phyloP scores from a whole-genome alignment of 164 flowering plant species.

The Liquidambar formosana region DNA sequence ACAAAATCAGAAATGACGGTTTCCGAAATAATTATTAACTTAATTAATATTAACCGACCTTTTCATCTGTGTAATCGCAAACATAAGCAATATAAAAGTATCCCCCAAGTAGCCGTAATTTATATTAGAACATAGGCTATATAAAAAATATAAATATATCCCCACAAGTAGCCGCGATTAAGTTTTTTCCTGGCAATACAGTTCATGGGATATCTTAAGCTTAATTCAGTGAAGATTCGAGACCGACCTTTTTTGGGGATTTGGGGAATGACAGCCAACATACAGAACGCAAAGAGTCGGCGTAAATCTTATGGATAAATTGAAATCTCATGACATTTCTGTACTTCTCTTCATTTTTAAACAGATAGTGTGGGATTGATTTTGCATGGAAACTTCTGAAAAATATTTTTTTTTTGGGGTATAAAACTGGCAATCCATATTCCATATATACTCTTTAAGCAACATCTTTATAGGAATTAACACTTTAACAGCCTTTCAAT shows the following conservation, averaged over 20 bases:
- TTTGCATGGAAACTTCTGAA: neutral
- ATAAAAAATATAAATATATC: slow-evolving; percentile 7
- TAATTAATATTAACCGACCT: slow-evolving; percentile 26
- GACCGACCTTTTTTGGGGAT: slow-evolving; percentile 42
- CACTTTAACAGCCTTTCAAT: neutral
- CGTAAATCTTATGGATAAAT: slow-evolving; percentile 11
- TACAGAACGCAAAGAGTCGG: slow-evolving; percentile 46
- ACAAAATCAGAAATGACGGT: slow-evolving; percentile 36
- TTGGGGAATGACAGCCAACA: slow-evolving; percentile 45
- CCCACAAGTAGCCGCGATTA: slow-evolving; percentile 5
- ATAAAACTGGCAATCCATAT: too few species aligned
- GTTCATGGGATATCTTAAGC: slow-evolving; percentile 18
- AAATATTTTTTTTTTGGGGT: too few species aligned
- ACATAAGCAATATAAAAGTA: slow-evolving; percentile 15
- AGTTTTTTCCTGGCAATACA: slow-evolving; percentile 11
- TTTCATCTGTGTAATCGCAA: slow-evolving; percentile 14
- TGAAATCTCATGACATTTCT: neutral
- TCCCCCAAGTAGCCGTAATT: neutral
- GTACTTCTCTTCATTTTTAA: neutral
- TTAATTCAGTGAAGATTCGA: slow-evolving; percentile 21
- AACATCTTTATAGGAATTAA: too few species aligned
- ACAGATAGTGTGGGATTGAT: neutral
- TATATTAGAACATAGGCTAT: neutral
- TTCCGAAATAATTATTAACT: slow-evolving; percentile 1
- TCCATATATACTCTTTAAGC: too few species aligned